Evolutionary conservation across 2,329 filamentous ascomycete genomes (phyloP).

Genomic region (Colletotrichum sp.): DNA sequence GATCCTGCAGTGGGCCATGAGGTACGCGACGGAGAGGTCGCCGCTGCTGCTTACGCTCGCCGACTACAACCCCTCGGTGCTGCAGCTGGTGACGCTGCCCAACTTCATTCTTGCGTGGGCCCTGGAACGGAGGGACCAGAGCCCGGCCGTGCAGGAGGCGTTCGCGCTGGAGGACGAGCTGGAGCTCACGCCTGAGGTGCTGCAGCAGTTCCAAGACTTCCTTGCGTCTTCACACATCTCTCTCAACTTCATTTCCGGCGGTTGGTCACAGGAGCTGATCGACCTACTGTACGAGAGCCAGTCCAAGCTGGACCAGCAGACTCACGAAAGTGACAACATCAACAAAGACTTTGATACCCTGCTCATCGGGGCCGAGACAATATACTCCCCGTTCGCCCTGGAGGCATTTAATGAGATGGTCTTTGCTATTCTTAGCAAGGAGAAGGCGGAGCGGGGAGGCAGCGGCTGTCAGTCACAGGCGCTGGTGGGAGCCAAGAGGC

Average conservation of each 20-base stretch:
- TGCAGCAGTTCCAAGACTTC: conserved; percentile 61
- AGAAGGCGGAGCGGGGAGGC: conserved; percentile 35
- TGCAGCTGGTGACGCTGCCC: conserved; percentile 79
- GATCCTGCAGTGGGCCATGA: conserved; percentile 67
- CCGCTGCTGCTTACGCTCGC: conserved; percentile 69
- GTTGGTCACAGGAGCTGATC: conserved; percentile 73
- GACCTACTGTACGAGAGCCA: conserved; percentile 54
- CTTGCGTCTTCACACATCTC: conserved; percentile 57
- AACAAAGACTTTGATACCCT: conserved; percentile 41
- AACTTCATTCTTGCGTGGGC: conserved; percentile 79
- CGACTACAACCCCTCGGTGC: conserved; percentile 81
- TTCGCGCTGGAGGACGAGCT: conserved; percentile 64
- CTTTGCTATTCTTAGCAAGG: conserved; percentile 59
- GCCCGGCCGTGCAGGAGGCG: conserved; percentile 45
- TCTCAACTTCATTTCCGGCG: conserved; percentile 75
- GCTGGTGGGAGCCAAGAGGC: conserved; percentile 76
- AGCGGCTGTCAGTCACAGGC: conserved; percentile 38
- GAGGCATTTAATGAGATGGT: conserved; percentile 72
- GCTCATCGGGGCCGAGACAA: conserved; percentile 80
- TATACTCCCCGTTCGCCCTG: conserved; percentile 79
- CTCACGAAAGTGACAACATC: not conserved
- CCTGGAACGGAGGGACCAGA: conserved; percentile 45
- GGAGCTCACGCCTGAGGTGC: conserved; percentile 64
- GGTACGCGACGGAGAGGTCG: conserved; percentile 27
- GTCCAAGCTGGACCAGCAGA: not conserved